Percentiles rank a stretch among this genome's conserved stretches.
These are phyloP conservation scores for Acanthamoeba polyphaga DNA, from an alignment of 208 protist species.

Conservation along the genomic window DNA sequence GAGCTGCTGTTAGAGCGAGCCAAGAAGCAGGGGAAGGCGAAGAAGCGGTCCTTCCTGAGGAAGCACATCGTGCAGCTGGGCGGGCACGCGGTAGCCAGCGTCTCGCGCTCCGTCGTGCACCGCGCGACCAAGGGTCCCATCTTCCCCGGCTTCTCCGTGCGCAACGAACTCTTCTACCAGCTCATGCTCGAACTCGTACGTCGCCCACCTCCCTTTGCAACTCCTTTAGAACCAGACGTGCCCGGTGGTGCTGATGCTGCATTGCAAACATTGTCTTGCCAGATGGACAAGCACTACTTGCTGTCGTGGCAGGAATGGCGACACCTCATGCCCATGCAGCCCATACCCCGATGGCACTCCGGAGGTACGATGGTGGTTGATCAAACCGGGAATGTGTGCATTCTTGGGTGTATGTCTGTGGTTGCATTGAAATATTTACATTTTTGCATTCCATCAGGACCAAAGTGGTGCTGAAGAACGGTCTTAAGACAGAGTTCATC, in stretches of 20 bases:
- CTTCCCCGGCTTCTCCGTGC: background rate
- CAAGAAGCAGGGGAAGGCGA: slow-evolving; percentile 32
- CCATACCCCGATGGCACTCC: background rate
- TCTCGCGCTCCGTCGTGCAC: background rate
- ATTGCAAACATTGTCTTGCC: background rate
- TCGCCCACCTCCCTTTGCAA: too few species aligned
- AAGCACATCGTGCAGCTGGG: slow-evolving; percentile 8
- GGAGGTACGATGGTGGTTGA: background rate
- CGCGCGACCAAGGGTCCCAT: slow-evolving; percentile 13
- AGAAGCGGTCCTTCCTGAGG: slow-evolving; percentile 31
- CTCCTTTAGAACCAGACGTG: too few species aligned
- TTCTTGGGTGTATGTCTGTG: background rate
- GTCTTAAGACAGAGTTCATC: slow-evolving; percentile 32
- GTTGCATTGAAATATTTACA: background rate
- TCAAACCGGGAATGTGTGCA: too few species aligned
- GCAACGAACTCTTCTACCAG: slow-evolving; percentile 18
- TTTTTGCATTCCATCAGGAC: background rate
- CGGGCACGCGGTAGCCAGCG: background rate
- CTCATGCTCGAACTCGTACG: slow-evolving; percentile 6
- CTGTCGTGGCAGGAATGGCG: slow-evolving; percentile 41
- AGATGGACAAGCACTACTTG: slow-evolving; percentile 70
- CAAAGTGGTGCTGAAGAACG: slow-evolving; percentile 19
- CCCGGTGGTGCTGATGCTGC: background rate
- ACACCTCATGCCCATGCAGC: slow-evolving; percentile 48
- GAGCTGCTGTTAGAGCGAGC: slow-evolving; percentile 15